Base-by-base conservation (phyloP, 768 basidiomycete species). In the Xanthoconium stramineum region DNA sequence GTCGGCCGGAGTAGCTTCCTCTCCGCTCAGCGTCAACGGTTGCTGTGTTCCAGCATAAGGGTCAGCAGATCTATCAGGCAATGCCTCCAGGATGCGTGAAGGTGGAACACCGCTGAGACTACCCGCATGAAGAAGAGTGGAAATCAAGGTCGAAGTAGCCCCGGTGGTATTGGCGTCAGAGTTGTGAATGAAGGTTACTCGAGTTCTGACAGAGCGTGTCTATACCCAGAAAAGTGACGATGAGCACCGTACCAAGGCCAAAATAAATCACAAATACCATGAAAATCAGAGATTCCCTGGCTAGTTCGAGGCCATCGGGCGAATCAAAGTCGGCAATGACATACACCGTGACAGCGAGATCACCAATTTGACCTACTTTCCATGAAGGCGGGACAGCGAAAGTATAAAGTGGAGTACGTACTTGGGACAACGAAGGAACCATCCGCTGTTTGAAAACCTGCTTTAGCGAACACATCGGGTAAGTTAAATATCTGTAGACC, bases 281-380 rank as follows among this genome's bases (percentile, higher is more conserved):
- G 7, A 88, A 86, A 19, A 64, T 63, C 9, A 97, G 68, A 0
- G 87, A 84, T 56, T 88, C 86, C 52, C 75, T 81, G n/a, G 84
- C 75, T 3, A 91, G 71, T n/a, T 66, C 65, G 15, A 80, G 47
- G 0, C 91, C 90, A 2, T 74, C 78, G 8, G 75, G 72, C 9
- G 76, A 81, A 60, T 96, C 87, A 14, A 98, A 75, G 68, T 98
- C 89, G 1, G 86, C 88, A 17, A 96, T 76, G 39, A 98, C 73
- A 63, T 83, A 86, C 38, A 81, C 63, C 36, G 80, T 84, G 42
- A 85, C 58, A 3, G 79, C 75, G 20, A 71, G 47, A 36, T 57
- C 60, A 37, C 61, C 58, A 8, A 45, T 38, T 32, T 55, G 38
- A 37, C 52, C 66, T 68, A 38, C 11, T 57, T 35, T 17, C n/a